Conservation (phyloP, 1,284 basidiomycete genomes). For the Athelia sp. region DNA sequence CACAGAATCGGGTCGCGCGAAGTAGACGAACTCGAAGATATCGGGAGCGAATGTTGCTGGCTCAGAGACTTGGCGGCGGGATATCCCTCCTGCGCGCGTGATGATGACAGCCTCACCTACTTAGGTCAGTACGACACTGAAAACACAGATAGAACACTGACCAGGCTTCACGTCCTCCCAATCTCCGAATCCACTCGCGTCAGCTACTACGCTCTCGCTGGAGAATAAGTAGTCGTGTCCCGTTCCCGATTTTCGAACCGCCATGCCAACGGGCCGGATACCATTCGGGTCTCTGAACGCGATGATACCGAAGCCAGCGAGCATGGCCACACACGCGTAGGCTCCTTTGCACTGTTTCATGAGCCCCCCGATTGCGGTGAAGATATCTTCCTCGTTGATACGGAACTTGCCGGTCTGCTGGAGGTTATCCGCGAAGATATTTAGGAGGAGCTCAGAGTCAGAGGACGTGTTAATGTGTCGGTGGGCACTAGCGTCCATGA, state of each 20-base stretch:
- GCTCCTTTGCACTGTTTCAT: conserved; percentile 90
- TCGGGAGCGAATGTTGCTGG: conserved; percentile 88
- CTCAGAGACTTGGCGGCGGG: conserved; percentile 67
- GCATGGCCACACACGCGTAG: conserved; percentile 97
- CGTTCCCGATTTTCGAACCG: conserved; percentile 47
- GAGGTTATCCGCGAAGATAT: conserved; percentile 96
- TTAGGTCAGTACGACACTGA: not conserved
- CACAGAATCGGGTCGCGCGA: conserved; percentile 96
- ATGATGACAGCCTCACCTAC: conserved; percentile 94
- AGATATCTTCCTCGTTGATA: conserved; percentile 99
- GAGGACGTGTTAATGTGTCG: conserved; percentile 99
- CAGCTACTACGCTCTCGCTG: conserved; percentile 95
- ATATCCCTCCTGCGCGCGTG: conserved; percentile 66
- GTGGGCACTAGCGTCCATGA: conserved; percentile 95
- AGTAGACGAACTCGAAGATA: conserved; percentile 99
- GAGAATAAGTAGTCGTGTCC: conserved; percentile 89
- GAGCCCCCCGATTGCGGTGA: conserved; percentile 86
- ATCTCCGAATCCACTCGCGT: conserved; percentile 85
- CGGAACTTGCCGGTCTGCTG: conserved; percentile 99
- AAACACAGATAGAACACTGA: conserved; percentile 22
- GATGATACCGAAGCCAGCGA: conserved; percentile 98
- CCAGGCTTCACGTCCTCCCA: conserved; percentile 96
- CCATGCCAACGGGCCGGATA: conserved; percentile 90
- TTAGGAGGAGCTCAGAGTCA: conserved; percentile 95
- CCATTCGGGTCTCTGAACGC: conserved; percentile 99